phyloP scores from a whole-genome alignment of 306 rosid genomes.

The Cicer cuneatum region DNA sequence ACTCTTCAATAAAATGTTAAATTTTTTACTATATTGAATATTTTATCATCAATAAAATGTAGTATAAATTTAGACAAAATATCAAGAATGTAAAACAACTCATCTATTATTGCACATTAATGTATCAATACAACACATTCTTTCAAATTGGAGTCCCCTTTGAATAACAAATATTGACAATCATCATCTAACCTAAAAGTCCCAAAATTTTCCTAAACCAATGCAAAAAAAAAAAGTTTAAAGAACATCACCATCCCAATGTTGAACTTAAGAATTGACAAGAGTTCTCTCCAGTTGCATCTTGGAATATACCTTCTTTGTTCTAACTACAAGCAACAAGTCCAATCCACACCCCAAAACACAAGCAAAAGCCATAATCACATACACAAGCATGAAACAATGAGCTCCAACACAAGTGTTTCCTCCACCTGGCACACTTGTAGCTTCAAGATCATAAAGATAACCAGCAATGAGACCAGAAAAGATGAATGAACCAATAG shows the following conservation, averaged over 20 bases:
- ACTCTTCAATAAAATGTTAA: too few relatives aligned
- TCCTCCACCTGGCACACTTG: slow-evolving; percentile 45
- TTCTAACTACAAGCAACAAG: slow-evolving; percentile 41
- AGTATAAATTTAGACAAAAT: too few relatives aligned
- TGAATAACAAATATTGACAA: background rate
- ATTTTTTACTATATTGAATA: too few relatives aligned
- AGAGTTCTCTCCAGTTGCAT: slow-evolving; percentile 34
- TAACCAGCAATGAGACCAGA: slow-evolving; percentile 53
- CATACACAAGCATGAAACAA: slow-evolving; percentile 50
- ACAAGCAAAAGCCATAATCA: slow-evolving; percentile 48
- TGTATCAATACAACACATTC: background rate
- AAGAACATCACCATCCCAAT: slow-evolving; percentile 1
- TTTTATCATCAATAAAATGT: too few relatives aligned
- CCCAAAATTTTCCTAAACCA: background rate
- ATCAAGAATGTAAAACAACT: too few relatives aligned
- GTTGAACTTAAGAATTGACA: slow-evolving; percentile 14
- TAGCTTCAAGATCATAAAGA: slow-evolving; percentile 48
- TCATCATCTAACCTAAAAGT: background rate
- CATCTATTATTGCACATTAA: too few relatives aligned
- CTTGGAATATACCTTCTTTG: slow-evolving; percentile 45
- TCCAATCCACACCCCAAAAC: slow-evolving; percentile 47
- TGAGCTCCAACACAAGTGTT: slow-evolving; percentile 50
- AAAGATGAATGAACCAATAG: slow-evolving; percentile 50
- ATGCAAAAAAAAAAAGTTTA: background rate
- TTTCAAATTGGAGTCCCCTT: background rate